Evolutionary conservation across 2,329 filamentous ascomycete species (phyloP).

Genomic region (Coniochaeta ligniaria): DNA sequence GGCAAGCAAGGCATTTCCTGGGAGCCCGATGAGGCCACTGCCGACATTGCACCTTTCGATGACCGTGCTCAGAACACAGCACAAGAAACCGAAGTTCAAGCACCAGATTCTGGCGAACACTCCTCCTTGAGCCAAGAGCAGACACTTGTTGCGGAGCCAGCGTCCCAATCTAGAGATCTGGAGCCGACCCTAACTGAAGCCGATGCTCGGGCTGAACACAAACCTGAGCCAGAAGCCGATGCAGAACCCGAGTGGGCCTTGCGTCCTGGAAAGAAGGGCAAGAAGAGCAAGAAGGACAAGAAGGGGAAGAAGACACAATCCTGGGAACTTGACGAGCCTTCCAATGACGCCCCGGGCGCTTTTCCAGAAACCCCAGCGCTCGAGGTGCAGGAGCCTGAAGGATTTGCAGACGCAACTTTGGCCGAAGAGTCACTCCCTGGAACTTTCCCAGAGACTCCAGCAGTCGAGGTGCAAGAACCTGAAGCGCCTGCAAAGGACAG

Average conservation of each 20-base stretch:
- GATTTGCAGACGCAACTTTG: not conserved
- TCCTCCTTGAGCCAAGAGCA: not conserved
- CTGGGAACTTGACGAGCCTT: slow-evolving; percentile 6
- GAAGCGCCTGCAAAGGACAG: not conserved
- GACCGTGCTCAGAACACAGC: not conserved
- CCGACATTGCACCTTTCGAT: not conserved
- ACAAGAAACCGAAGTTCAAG: not conserved
- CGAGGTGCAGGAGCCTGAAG: not conserved
- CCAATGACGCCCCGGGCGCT: no score
- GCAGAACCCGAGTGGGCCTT: not conserved
- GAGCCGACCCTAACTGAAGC: not conserved
- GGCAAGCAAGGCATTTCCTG: slow-evolving; percentile 15
- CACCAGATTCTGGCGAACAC: not conserved
- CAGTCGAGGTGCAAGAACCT: not conserved
- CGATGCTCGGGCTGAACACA: not conserved
- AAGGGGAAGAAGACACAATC: slow-evolving; percentile 14
- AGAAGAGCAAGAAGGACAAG: slow-evolving; percentile 24
- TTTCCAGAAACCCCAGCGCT: not conserved
- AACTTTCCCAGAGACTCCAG: not conserved
- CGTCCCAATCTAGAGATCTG: not conserved
- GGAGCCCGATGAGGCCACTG: slow-evolving; percentile 8
- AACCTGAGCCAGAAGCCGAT: not conserved
- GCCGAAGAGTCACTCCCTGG: not conserved
- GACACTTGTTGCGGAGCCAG: not conserved
- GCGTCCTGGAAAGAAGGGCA: slow-evolving; percentile 17